phyloP scores from a whole-genome alignment of 2,329 filamentous ascomycete genomes.

The Talaromyces funiculosus region DNA sequence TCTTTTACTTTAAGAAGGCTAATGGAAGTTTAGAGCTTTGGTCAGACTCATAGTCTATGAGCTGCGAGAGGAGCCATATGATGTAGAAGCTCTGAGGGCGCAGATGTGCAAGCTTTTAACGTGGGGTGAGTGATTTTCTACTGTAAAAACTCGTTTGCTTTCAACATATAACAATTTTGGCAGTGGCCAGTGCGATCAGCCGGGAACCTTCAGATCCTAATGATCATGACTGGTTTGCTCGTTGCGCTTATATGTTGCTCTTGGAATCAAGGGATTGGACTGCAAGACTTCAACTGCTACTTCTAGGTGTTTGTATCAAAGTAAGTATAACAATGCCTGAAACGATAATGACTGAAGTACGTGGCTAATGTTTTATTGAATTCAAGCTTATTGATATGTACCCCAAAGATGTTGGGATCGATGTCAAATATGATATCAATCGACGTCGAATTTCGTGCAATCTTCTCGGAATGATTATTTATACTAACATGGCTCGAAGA shows the following conservation, averaged over 20 bases:
- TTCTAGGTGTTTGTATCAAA: not conserved
- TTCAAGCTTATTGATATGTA: slow-evolving; percentile 45
- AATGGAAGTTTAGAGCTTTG: not conserved
- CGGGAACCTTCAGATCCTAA: not conserved
- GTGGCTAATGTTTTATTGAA: not conserved
- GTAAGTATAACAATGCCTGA: not conserved
- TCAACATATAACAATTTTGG: not conserved
- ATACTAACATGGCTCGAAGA: slow-evolving; percentile 45
- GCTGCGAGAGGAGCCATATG: not conserved
- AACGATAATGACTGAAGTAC: no score
- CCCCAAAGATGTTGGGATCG: slow-evolving; percentile 17
- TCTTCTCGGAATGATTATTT: slow-evolving; percentile 54
- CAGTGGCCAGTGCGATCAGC: not conserved
- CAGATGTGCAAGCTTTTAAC: slow-evolving; percentile 4
- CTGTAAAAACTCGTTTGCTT: not conserved
- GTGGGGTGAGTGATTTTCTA: not conserved
- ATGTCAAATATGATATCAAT: slow-evolving; percentile 43
- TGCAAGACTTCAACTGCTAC: not conserved
- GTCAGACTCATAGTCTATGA: slow-evolving; percentile 7
- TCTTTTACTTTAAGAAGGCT: not conserved
- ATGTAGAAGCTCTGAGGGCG: not conserved
- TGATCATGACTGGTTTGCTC: slow-evolving; percentile 13
- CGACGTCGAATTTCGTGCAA: slow-evolving; percentile 64
- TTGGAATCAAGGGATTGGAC: not conserved
- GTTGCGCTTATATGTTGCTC: slow-evolving; percentile 4